Conservation (phyloP, 179 eudicot species). For the Silene vulgaris region DNA sequence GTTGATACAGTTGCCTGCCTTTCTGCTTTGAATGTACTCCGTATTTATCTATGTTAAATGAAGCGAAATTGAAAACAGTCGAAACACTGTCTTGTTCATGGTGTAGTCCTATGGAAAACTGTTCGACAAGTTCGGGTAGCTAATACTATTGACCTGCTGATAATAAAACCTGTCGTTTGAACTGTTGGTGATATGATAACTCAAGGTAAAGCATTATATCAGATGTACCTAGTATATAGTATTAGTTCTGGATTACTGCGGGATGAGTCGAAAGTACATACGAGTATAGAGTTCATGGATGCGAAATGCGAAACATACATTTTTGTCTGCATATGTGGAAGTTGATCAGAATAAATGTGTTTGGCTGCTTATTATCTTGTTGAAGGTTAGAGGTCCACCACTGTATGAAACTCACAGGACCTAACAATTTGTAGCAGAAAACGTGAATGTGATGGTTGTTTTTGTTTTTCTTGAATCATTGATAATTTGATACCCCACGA, state of each 20-base stretch:
- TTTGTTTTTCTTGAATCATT: slow-evolving; percentile 17
- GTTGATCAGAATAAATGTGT: slow-evolving; percentile 5
- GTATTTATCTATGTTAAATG: neutral
- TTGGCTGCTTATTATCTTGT: slow-evolving; percentile 23
- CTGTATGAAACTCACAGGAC: slow-evolving; percentile 22
- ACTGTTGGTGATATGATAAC: neutral
- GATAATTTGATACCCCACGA: slow-evolving; percentile 1
- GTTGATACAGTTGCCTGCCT: slow-evolving; percentile 3
- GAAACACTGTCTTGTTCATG: neutral
- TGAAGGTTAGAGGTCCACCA: slow-evolving; percentile 22
- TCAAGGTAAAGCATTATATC: neutral
- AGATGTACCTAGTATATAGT: neutral
- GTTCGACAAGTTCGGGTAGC: neutral
- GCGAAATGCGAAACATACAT: neutral
- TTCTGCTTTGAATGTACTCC: too few species aligned
- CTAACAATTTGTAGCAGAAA: neutral
- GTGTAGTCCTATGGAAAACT: neutral
- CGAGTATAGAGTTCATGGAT: neutral
- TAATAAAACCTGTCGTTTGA: neutral
- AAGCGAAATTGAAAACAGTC: neutral
- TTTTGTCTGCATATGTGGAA: slow-evolving; percentile 6
- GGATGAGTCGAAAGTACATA: neutral
- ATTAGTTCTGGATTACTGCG: neutral
- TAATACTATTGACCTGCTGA: neutral
- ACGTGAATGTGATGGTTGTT: slow-evolving; percentile 22